Conservation (phyloP, 1,139 yeast genomes). For the Candida anutae region DNA sequence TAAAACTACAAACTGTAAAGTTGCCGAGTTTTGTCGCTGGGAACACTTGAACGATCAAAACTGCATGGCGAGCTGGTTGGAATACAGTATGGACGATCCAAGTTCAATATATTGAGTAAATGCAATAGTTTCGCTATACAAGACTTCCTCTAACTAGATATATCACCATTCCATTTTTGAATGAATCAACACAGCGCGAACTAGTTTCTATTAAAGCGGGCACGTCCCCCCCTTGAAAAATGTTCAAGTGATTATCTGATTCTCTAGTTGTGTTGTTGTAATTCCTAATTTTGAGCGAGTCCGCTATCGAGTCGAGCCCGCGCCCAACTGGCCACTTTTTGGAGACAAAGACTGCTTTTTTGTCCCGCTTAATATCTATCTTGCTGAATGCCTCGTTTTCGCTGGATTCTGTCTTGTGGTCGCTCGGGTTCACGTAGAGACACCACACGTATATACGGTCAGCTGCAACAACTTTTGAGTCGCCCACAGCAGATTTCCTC, state of each 20-base stretch:
- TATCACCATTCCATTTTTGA: conserved; percentile 44
- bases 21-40: conserved; percentile 39
- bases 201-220: conserved; percentile 22
- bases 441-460: conserved; percentile 65
- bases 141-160: conserved; percentile 53
- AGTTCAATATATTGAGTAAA: conserved; percentile 9
- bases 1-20: conserved; percentile 24
- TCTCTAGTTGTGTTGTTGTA: conserved; percentile 45
- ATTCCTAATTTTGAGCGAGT: conserved; percentile 45
- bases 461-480: conserved; percentile 39
- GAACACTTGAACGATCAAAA: conserved; percentile 50
- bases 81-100: conserved; percentile 41
- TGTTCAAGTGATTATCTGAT: conserved; percentile 32
- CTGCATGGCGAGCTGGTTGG: conserved; percentile 70
- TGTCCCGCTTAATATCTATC: conserved; percentile 20
- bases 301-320: conserved; percentile 63
- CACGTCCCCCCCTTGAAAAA: conserved; percentile 29
- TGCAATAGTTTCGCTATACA: conserved; percentile 1
- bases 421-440: conserved; percentile 36
- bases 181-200: conserved; percentile 34
- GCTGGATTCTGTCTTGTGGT: conserved; percentile 11
- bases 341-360: conserved; percentile 43
- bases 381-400: conserved; percentile 17
- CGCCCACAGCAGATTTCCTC: conserved; percentile 63
- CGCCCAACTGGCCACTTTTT: conserved; percentile 73